A percentile compares a stretch with the other conserved stretches of the same genome.
Evolutionary conservation across 225 moss, liverwort and hornwort species (phyloP).

Genomic region (Ulota crispa): DNA sequence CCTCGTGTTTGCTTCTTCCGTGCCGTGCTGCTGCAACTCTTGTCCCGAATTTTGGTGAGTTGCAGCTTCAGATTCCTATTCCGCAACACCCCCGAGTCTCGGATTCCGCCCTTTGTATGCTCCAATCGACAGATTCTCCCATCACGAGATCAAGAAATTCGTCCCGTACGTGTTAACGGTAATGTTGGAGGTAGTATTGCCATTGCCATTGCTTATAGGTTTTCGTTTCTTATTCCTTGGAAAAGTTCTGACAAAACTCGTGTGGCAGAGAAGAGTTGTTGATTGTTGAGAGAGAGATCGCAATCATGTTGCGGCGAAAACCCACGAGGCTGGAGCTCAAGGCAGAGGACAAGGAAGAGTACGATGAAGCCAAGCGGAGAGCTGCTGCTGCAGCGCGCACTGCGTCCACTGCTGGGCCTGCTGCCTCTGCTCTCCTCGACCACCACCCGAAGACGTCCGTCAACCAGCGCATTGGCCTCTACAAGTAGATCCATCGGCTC

Average conservation of each 20-base stretch:
- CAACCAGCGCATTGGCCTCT: slow-evolving; percentile 62
- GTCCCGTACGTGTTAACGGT: neutral
- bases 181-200: neutral
- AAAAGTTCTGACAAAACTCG: neutral
- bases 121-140: neutral
- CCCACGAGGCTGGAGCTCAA: slow-evolving; percentile 63
- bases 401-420: slow-evolving; percentile 41
- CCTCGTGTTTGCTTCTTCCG: too few relatives aligned
- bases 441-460: slow-evolving; percentile 47
- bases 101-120: neutral
- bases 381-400: slow-evolving; percentile 54
- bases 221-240: neutral
- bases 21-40: neutral
- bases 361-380: slow-evolving; percentile 61
- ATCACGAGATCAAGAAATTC: neutral
- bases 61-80: neutral
- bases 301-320: slow-evolving; percentile 64
- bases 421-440: slow-evolving; percentile 48
- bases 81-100: neutral
- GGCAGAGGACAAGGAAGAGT: slow-evolving; percentile 73
- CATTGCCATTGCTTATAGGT: neutral
- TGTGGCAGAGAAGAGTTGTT: neutral
- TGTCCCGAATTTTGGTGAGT: neutral
- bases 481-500: slow-evolving; percentile 37
- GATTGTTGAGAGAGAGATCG: neutral